A percentile compares a stretch with the other conserved stretches of the same genome.
These are phyloP conservation scores for Cladobotryum protrusum DNA, from an alignment of 2,329 filamentous ascomycete species.

Conservation along the genomic window DNA sequence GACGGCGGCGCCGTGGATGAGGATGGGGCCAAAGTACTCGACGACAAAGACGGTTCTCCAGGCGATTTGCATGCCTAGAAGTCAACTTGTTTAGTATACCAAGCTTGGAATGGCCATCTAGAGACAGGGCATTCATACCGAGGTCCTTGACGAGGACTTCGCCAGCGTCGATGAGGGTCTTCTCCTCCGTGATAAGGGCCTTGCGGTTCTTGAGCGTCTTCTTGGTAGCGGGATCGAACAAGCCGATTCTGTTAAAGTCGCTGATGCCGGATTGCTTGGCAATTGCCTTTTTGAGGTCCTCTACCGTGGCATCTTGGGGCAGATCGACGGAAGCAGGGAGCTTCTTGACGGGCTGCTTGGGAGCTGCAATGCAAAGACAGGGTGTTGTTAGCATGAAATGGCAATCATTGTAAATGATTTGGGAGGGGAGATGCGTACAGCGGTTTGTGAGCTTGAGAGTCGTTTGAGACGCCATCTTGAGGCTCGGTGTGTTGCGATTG, in stretches of 20 bases:
- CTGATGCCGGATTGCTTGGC: slow-evolving; percentile 44
- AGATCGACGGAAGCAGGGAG: slow-evolving; percentile 48
- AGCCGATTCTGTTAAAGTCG: slow-evolving; percentile 56
- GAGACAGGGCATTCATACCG: slow-evolving; percentile 49
- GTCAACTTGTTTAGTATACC: slow-evolving; percentile 4
- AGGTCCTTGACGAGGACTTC: slow-evolving; percentile 87
- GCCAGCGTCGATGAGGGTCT: slow-evolving; percentile 41
- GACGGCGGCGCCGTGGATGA: slow-evolving; percentile 74
- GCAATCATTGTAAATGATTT: background rate
- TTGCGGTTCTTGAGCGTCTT: slow-evolving; percentile 59
- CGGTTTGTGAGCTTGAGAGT: slow-evolving; percentile 18
- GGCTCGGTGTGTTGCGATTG: background rate
- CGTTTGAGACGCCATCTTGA: slow-evolving; percentile 10
- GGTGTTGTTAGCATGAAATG: background rate
- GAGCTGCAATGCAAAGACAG: slow-evolving; percentile 27
- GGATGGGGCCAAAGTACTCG: slow-evolving; percentile 87
- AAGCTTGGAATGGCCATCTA: background rate
- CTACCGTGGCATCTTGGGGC: slow-evolving; percentile 46
- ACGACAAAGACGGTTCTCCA: slow-evolving; percentile 94
- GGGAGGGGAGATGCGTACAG: slow-evolving; percentile 10
- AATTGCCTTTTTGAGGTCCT: slow-evolving; percentile 52
- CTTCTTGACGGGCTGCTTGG: slow-evolving; percentile 46
- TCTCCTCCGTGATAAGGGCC: slow-evolving; percentile 44
- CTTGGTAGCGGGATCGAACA: slow-evolving; percentile 54
- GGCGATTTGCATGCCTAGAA: slow-evolving; percentile 72